These are phyloP conservation scores for Aaosphaeria pasadenensis DNA, from an alignment of 2,329 filamentous ascomycete genomes.

Conservation along the genomic window DNA sequence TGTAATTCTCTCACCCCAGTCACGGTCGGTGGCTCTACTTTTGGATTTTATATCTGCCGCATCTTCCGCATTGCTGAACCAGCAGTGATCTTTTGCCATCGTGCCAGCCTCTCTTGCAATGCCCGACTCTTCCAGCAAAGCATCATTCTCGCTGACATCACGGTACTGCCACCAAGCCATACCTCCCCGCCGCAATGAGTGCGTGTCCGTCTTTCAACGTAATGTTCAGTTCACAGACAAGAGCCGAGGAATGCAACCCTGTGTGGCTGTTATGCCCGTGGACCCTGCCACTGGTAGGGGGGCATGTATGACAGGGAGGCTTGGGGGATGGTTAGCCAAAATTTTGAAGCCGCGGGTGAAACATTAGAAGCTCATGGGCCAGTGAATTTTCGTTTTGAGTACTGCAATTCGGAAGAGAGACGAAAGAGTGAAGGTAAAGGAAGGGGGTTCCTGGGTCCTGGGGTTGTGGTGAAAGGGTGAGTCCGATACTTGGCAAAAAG, in stretches of 20 bases:
- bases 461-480: too few relatives aligned
- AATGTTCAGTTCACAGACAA: conserved; percentile 1
- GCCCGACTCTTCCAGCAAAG: conserved; percentile 16
- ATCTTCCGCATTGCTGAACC: conserved; percentile 7
- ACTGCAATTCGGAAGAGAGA: too few relatives aligned
- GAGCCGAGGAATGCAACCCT: conserved; percentile 27
- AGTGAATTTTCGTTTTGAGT: too few relatives aligned
- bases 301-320: too few relatives aligned
- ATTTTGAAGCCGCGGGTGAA: too few relatives aligned
- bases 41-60: conserved; percentile 26
- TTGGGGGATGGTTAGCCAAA: too few relatives aligned
- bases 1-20: conserved; percentile 1
- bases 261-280: conserved; percentile 7
- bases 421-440: too few relatives aligned
- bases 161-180: conserved; percentile 21
- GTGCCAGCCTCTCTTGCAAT: conserved; percentile 12
- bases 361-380: too few relatives aligned
- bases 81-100: conserved; percentile 12
- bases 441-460: too few relatives aligned
- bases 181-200: conserved; percentile 16
- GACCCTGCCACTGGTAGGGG: too few relatives aligned
- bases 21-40: conserved; percentile 20
- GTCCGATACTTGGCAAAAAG: too few relatives aligned
- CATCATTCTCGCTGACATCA: conserved; percentile 24
- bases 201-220: conserved; percentile 5